phyloP scores from a whole-genome alignment of 2,329 filamentous ascomycete genomes.

The Penicillium palitans region DNA sequence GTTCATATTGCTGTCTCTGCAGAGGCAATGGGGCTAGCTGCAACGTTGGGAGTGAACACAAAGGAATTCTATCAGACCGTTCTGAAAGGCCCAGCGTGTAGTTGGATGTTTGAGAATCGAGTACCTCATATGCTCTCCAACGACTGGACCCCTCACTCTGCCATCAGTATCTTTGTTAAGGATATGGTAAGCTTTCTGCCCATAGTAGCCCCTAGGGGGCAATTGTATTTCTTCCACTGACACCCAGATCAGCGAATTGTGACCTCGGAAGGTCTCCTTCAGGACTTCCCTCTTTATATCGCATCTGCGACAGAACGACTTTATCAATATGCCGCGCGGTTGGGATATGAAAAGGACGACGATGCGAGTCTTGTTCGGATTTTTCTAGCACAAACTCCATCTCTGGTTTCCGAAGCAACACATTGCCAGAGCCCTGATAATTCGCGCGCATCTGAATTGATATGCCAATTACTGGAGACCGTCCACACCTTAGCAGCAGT shows the following conservation, averaged over 20 bases:
- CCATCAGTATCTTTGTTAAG: constrained; percentile 40
- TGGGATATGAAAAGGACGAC: constrained; percentile 13
- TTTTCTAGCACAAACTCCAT: constrained; percentile 6
- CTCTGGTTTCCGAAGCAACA: constrained; percentile 7
- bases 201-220: background rate
- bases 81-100: constrained; percentile 37
- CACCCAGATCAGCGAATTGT: constrained; percentile 12
- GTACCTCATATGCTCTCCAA: constrained; percentile 55
- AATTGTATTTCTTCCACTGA: background rate
- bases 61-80: constrained; percentile 15
- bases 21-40: constrained; percentile 59
- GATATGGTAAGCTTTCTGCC: constrained; percentile 22
- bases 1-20: constrained; percentile 55
- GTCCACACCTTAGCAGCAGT: constrained; percentile 11
- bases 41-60: constrained; percentile 55
- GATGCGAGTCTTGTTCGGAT: constrained; percentile 11
- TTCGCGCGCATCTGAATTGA: background rate
- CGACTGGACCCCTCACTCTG: constrained; percentile 46
- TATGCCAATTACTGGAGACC: constrained; percentile 9
- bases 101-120: constrained; percentile 61
- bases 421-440: background rate
- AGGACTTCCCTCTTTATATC: constrained; percentile 12
- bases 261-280: constrained; percentile 8
- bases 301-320: constrained; percentile 12
- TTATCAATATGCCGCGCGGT: constrained; percentile 4